These are phyloP conservation scores for Mrakia hoshinonis DNA, from an alignment of 768 basidiomycete species.

Conservation along the genomic window DNA sequence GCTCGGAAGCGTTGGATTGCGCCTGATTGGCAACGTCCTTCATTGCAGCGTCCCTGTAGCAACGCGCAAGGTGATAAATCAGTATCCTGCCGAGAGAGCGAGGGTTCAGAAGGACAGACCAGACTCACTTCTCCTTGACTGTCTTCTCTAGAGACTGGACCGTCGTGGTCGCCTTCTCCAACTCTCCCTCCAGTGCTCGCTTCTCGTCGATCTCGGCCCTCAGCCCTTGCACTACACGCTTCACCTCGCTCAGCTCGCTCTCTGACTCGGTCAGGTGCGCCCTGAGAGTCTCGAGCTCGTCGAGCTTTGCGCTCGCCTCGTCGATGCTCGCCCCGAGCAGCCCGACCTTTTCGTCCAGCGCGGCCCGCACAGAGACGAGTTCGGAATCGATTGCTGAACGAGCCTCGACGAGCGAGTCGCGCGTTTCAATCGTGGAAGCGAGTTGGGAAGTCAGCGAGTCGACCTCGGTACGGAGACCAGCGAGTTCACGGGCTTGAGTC, in stretches of 20 bases:
- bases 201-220: too few species aligned
- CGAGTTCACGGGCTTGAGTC: neutral
- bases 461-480: neutral
- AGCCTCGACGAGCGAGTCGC: neutral
- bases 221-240: too few species aligned
- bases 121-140: too few species aligned
- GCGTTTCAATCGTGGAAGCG: neutral
- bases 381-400: neutral
- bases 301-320: neutral
- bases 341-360: conserved; percentile 14
- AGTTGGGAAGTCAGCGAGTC: neutral
- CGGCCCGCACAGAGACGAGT: neutral
- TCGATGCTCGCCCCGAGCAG: neutral
- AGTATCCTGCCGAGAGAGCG: too few species aligned
- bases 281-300: neutral
- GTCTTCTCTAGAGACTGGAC: too few species aligned
- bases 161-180: neutral
- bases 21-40: neutral
- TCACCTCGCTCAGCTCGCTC: too few species aligned
- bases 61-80: neutral
- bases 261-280: neutral
- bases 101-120: too few species aligned
- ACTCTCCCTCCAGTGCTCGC: neutral
- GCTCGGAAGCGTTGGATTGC: neutral
- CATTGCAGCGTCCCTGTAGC: neutral